Base-by-base conservation (phyloP, 345 rosid genomes). In the Bruguiera gymnorhiza region DNA sequence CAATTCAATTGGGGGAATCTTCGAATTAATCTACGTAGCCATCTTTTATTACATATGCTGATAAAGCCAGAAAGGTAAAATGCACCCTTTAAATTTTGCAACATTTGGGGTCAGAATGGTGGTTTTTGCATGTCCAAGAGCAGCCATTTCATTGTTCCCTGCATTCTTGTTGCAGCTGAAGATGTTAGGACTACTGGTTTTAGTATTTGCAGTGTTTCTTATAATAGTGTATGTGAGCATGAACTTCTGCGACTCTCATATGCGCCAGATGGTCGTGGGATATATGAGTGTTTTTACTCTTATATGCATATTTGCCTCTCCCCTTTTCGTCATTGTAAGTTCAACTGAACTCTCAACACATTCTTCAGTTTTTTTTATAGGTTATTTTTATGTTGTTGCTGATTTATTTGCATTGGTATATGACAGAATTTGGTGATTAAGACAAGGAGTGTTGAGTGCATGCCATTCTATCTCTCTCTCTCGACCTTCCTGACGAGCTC, bases 391-490 rank as follows among this genome's bases (percentile, higher is more conserved):
- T 69, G 15, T 71, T 57, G 23, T 31, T 69, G 3, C 62, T 67
- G 18, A 56, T 23, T 46, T 34, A 32, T 51, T 10, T 16, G 1
- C 50, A 24, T 21, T 29, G 54, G 13, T 32, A 8, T 58, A 8
- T 58, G 64, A 8, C 84, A 86, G 89, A 83, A 82, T 59, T 36
- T 82, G 77, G 89, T 83, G 56, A 70, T 78, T 50, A 80, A 80
- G 52, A 80, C 79, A 32, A 78, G 65, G 36, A 86, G 89, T 20
- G 82, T 83, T 4, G 89, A 83, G 24, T 86, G 60, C 82, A 86
- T 86, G 89, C 86, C 89, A 0, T 78, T 82, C 46, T 75, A 54
- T 50, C 87, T 86, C n/a, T 86, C 89, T n/a, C 71, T 86, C 24
- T 74, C 89, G 16, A 80, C 84, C 29, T 80, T 83, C 70, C 43